Evolutionary conservation across 2,329 filamentous ascomycete species (phyloP).

Genomic region (Fusarium penzigii): DNA sequence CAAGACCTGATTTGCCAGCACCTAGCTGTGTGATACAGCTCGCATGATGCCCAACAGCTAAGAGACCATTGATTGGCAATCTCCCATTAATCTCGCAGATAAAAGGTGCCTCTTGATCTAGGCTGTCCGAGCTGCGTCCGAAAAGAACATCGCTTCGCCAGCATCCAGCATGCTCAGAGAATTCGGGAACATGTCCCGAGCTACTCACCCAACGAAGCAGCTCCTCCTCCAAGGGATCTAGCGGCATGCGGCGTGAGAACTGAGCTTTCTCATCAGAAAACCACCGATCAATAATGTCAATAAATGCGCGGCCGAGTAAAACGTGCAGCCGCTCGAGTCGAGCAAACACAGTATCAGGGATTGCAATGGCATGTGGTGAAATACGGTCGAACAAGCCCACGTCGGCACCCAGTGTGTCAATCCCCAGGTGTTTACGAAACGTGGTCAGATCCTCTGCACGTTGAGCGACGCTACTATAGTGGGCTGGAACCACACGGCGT

Average conservation of each 20-base stretch:
- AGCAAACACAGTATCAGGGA: constrained; percentile 1
- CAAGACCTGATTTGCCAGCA: constrained; percentile 1
- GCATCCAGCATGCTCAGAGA: constrained; percentile 8
- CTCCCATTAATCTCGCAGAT: constrained; percentile 17
- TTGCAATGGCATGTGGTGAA: constrained; percentile 8
- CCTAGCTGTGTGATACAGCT: constrained; percentile 7
- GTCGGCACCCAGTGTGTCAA: constrained; percentile 2
- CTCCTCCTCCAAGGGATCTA: constrained; percentile 13
- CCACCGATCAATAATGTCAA: constrained; percentile 13
- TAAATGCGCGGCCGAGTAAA: constrained; percentile 8
- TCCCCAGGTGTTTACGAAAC: constrained; percentile 5
- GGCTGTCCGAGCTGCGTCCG: constrained; percentile 2
- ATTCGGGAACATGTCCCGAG: constrained; percentile 1
- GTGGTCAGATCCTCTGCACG: constrained; percentile 7
- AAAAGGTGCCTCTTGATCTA: constrained; percentile 3
- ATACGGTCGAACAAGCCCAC: constrained; percentile 8
- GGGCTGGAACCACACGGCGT: constrained; percentile 9
- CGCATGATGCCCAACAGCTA: constrained; percentile 1
- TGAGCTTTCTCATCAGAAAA: constrained; percentile 8
- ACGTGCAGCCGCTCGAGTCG: constrained; percentile 5
- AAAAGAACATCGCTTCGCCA: constrained; percentile 18
- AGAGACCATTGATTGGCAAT: constrained; percentile 7
- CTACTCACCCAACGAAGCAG: constrained; percentile 7
- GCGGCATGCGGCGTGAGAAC: constrained; percentile 11
- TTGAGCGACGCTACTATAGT: constrained; percentile 10